Evolutionary conservation across 2,329 filamentous ascomycete genomes (phyloP).

Genomic region (Proliferodiscus dingleyae): DNA sequence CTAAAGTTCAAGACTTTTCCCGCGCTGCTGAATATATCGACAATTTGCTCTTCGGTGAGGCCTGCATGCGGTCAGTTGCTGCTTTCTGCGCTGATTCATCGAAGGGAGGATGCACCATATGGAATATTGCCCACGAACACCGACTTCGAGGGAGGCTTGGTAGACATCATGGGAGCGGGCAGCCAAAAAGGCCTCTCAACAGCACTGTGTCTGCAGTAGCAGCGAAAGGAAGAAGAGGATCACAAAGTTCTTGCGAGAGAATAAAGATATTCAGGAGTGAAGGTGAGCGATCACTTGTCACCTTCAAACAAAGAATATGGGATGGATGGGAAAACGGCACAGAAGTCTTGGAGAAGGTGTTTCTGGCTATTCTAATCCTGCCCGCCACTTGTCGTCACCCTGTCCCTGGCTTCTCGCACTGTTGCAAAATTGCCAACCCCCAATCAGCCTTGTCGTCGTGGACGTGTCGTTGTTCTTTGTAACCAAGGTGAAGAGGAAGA

Average conservation of each 20-base stretch:
- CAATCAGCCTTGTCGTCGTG: constrained; percentile 1
- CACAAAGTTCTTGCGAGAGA: constrained; percentile 15
- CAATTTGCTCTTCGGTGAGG: constrained; percentile 92
- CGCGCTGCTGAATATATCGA: constrained; percentile 84
- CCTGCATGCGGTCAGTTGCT: constrained; percentile 47
- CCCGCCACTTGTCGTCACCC: constrained; percentile 8
- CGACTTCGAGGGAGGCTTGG: constrained; percentile 70
- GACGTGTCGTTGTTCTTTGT: not conserved
- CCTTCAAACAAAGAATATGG: constrained; percentile 15
- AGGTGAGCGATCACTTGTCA: constrained; percentile 25
- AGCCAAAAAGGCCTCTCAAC: constrained; percentile 1
- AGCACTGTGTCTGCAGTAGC: constrained; percentile 2
- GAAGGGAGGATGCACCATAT: constrained; percentile 55
- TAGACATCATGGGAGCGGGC: constrained; percentile 52
- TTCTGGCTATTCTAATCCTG: constrained; percentile 33
- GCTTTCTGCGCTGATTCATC: not conserved
- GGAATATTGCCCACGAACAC: constrained; percentile 84
- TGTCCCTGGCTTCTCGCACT: constrained; percentile 1
- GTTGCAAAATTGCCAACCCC: constrained; percentile 1
- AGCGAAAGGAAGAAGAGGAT: constrained; percentile 14
- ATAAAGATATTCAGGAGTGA: constrained; percentile 22
- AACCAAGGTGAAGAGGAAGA: not conserved
- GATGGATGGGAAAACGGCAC: constrained; percentile 22
- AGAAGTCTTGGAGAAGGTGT: constrained; percentile 32
- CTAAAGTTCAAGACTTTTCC: constrained; percentile 90